Evolutionary conservation across 2,329 filamentous ascomycete species (phyloP), one percentile per base, ranked within the genome.

Genomic region (Cladobotryum mycophilum): DNA sequence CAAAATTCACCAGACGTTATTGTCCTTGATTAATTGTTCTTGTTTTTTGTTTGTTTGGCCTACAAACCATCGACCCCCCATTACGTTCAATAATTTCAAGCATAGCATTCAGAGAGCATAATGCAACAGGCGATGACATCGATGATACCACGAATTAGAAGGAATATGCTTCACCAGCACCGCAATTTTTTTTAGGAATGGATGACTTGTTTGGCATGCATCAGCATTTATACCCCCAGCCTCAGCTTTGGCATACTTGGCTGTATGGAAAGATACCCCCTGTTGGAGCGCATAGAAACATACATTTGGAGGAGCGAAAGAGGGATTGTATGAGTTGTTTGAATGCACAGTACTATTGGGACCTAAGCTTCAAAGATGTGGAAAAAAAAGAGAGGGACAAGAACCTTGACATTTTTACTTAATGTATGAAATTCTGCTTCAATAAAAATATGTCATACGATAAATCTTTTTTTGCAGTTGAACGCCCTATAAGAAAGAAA

Each of bases 11-110:
- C 48, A 18, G 45, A 47, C 20, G 30, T 53, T 18, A 51, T 53
- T 44, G 45, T 51, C 37, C 44, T 51, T 41, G 52, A 53, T 22
- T 53, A 45, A 48, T 53, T 33, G 15, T 35, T 46, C 5, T 18
- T 15, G 44, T 44, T 30, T 30, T 30, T 30, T n/a, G n/a, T n/a
- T 30, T 30, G 25, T 30, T 30, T 30, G 25, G 4, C 25, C 6
- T 30, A 30, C 25, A 30, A 30, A 30, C 25, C 25, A 30, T 30
- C 25, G 9, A 30, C 5, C 20, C 25, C 25, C 25, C 25, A 11
- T 30, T 30, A 11, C 9, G 25, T 30, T 30, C 25, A 30, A 30
- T 30, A 30, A 30, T 30, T 8, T 30, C 25, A 6, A 30, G 25
- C 25, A 30, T 8, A n/a, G 14, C 36, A 17, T 38, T 38, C 2